Percentiles rank a stretch among this genome's conserved stretches.
These are phyloP conservation scores for Herpotrichia juniperi DNA, from an alignment of 2,329 filamentous ascomycete species.

Conservation along the genomic window DNA sequence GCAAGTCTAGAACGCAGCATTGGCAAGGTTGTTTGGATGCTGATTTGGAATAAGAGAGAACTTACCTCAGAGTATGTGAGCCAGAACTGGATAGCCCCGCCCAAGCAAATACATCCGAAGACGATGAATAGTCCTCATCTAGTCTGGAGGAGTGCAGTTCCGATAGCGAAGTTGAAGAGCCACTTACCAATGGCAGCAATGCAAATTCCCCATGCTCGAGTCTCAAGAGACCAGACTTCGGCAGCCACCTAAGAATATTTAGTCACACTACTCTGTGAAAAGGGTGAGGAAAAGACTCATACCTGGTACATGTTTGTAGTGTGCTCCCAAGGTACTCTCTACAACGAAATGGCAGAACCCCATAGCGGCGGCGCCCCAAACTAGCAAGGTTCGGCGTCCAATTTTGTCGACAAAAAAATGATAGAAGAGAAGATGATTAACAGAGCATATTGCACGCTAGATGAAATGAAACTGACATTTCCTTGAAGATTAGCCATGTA, in stretches of 20 bases:
- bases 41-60: neutral
- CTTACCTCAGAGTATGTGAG: slow-evolving; percentile 51
- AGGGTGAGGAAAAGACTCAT: slow-evolving; percentile 3
- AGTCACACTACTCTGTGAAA: neutral
- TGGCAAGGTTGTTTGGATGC: slow-evolving; percentile 1
- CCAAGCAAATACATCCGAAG: slow-evolving; percentile 56
- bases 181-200: slow-evolving; percentile 57
- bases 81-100: slow-evolving; percentile 53
- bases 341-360: slow-evolving; percentile 56
- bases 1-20: slow-evolving; percentile 26
- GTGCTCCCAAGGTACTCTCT: slow-evolving; percentile 45
- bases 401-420: slow-evolving; percentile 51
- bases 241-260: slow-evolving; percentile 49
- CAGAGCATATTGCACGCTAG: slow-evolving; percentile 49
- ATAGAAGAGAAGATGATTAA: slow-evolving; percentile 50
- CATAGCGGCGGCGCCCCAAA: slow-evolving; percentile 52
- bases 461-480: slow-evolving; percentile 54
- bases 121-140: slow-evolving; percentile 60
- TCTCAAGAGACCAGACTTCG: slow-evolving; percentile 68
- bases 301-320: slow-evolving; percentile 50
- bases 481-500: slow-evolving; percentile 63
- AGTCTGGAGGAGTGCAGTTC: slow-evolving; percentile 64
- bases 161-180: slow-evolving; percentile 66
- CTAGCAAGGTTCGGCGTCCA: slow-evolving; percentile 48
- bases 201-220: slow-evolving; percentile 65